Evolutionary conservation across 179 eudicot species (phyloP), one percentile per base, ranked within the genome.

Genomic region (Patellifolia procumbens): DNA sequence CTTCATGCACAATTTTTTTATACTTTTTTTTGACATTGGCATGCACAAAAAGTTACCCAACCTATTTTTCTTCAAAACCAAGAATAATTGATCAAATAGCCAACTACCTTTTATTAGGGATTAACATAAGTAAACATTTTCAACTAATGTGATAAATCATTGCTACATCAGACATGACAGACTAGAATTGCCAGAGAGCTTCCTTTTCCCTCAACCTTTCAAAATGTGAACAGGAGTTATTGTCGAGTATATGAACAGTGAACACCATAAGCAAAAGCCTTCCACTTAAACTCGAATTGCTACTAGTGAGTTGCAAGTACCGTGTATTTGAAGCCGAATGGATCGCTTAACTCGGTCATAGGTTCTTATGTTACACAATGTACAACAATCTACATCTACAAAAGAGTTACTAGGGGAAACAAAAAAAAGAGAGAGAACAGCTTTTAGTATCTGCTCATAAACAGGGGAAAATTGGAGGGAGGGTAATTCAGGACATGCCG

Each of bases 401-500:
- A 70, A 5, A 75, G 32, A 53, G 74, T 68, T 56, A 28, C 26
- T 67, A 31, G 15, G 15, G 64, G 28, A 56, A 68, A 59, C 31
- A n/a, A 68, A 52, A 28, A 43, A 56, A 0, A 51, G 31, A 51
- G 51, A 46, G 59, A 59, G 52, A 58, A 22, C 43, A 42, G 26
- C 24, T 39, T 59, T 65, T 63, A 35, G 43, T 73, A 61, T 35
- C 2, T 10, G 8, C 39, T 31, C 65, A 72, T 13, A 24, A 72
- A 39, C 60, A 26, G 49, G 42, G 61, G 10, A 70, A 35, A 71
- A 51, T 32, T 49, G 17, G 22, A 55, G 15, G 63, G 58, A 48
- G 35, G 70, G 49, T 35, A 9, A 24, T 22, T 76, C 78, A 91
- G 31, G 87, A 37, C 78, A 75, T 74, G 32, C 92, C 91, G 64